Base-by-base conservation (phyloP, 2,329 filamentous ascomycete species). In the Colletotrichum abscissum region DNA sequence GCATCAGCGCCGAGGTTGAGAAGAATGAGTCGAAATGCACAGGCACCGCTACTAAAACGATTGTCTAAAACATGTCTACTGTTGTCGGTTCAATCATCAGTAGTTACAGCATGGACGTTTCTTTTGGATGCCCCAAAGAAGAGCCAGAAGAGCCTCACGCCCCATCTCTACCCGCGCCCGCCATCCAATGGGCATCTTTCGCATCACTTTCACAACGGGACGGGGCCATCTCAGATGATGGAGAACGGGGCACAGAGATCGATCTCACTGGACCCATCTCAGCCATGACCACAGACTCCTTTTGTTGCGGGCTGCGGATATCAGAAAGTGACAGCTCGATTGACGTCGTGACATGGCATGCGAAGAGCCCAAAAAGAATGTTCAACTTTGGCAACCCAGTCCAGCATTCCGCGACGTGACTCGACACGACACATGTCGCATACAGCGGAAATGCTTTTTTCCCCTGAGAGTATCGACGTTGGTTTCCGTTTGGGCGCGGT, bases 171-270 rank as follows among this genome's bases (percentile, higher is more conserved):
- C 66, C 70, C 70, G 70, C 28, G 55, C 54, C n/a, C 4, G 46
- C 66, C 67, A 28, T 70, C 70, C 70, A 73, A 73, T 73, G 42
- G 66, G 70, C 65, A 69, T 30, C 58, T 54, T 54, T 68, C 38
- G 65, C 65, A 42, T 49, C 55, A 38, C 65, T 54, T 64, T 58
- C 66, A 19, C 59, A 63, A 70, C 60, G 70, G 67, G 60, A 73
- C 67, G 66, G 70, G 59, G 63, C 70, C 65, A 73, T 73, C 70
- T 73, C 58, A 73, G 60, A 73, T 70, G 59, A 55, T 55, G 67
- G 67, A 65, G 35, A 69, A 72, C 69, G 70, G 70, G 70, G 70
- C 70, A 70, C 70, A 70, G 59, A 73, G 70, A 70, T 73, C 70
- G 70, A 73, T 73, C 70, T 70, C 46, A 35, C 55, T 56, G 70